Evolutionary conservation across 495 filamentous ascomycete genomes (phyloP).

Genomic region (Staphylotrichum tortipilum): DNA sequence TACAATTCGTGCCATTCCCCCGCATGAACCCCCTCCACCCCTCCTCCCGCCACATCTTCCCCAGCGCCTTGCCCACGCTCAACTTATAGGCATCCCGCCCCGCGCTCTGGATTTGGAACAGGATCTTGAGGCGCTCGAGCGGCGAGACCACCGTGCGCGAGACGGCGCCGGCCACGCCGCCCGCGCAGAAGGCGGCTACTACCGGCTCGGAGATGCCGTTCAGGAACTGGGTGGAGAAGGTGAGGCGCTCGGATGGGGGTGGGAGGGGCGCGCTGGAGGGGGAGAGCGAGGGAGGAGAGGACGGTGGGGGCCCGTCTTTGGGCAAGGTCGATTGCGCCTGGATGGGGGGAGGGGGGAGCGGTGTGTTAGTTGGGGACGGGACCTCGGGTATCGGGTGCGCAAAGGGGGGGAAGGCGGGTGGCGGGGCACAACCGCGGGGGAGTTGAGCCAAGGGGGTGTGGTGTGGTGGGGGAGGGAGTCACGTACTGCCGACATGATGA

Average conservation of each 20-base stretch:
- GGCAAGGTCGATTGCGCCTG: background rate
- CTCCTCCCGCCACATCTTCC: conserved; percentile 94
- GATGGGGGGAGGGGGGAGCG: background rate
- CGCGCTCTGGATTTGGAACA: conserved; percentile 90
- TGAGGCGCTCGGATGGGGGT: conserved; percentile 11
- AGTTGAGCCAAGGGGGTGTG: background rate
- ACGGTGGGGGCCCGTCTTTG: conserved; percentile 1
- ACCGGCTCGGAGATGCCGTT: conserved; percentile 65
- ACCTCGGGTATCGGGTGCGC: too few relatives aligned
- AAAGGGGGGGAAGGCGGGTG: too few relatives aligned
- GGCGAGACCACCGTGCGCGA: conserved; percentile 94
- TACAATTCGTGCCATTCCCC: conserved; percentile 96
- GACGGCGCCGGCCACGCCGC: conserved; percentile 92
- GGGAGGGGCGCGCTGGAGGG: conserved; percentile 1
- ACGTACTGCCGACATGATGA: conserved; percentile 31
- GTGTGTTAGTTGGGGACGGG: too few relatives aligned
- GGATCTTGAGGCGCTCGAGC: conserved; percentile 88
- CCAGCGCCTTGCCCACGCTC: conserved; percentile 77
- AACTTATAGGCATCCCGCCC: conserved; percentile 88
- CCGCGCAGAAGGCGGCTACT: conserved; percentile 87
- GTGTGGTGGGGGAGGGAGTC: too few relatives aligned
- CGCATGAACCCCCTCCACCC: conserved; percentile 94
- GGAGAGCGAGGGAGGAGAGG: too few relatives aligned
- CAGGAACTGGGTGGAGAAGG: conserved; percentile 24
- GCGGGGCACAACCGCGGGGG: too few relatives aligned